A percentile compares a stretch with the other conserved stretches of the same genome.
phyloP scores from a whole-genome alignment of 345 rosid species.

The Fremontodendron californicum region DNA sequence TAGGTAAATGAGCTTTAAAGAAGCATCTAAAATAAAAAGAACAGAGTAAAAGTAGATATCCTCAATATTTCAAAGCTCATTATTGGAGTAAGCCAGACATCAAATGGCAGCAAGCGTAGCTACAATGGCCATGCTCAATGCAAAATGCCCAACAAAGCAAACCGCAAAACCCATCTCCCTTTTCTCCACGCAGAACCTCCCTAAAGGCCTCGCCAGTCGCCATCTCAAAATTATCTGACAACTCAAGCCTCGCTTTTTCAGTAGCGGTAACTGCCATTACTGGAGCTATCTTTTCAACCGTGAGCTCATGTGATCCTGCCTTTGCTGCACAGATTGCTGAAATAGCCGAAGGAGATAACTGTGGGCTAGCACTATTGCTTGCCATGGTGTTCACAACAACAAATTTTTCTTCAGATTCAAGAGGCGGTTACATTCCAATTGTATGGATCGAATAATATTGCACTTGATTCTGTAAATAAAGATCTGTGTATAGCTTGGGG shows the following conservation, averaged over 20 bases:
- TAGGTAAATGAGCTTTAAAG: background rate
- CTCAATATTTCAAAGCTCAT: too few species aligned
- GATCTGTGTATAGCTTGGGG: too few species aligned
- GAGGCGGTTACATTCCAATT: too few species aligned
- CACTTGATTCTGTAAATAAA: too few species aligned
- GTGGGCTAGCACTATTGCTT: slow-evolving; percentile 74
- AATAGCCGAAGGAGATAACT: slow-evolving; percentile 70
- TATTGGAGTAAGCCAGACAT: too few species aligned
- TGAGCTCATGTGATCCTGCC: slow-evolving; percentile 67
- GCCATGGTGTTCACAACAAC: too few species aligned
- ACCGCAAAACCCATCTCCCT: slow-evolving; percentile 31
- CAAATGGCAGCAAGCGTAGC: slow-evolving; percentile 46
- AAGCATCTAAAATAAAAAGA: slow-evolving; percentile 2
- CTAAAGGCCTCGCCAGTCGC: slow-evolving; percentile 42
- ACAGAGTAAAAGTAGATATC: slow-evolving; percentile 6
- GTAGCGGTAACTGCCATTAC: slow-evolving; percentile 53
- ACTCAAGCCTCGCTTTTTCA: slow-evolving; percentile 15
- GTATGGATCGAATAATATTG: too few species aligned
- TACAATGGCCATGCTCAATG: slow-evolving; percentile 52
- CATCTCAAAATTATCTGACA: slow-evolving; percentile 26
- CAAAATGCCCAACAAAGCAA: slow-evolving; percentile 48
- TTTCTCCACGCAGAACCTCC: slow-evolving; percentile 34
- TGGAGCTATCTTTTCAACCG: slow-evolving; percentile 70
- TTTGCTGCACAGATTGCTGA: slow-evolving; percentile 73
- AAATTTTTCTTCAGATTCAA: too few species aligned